Base-by-base conservation (phyloP, 1,284 basidiomycete genomes). In the Apiotrichum laibachii region DNA sequence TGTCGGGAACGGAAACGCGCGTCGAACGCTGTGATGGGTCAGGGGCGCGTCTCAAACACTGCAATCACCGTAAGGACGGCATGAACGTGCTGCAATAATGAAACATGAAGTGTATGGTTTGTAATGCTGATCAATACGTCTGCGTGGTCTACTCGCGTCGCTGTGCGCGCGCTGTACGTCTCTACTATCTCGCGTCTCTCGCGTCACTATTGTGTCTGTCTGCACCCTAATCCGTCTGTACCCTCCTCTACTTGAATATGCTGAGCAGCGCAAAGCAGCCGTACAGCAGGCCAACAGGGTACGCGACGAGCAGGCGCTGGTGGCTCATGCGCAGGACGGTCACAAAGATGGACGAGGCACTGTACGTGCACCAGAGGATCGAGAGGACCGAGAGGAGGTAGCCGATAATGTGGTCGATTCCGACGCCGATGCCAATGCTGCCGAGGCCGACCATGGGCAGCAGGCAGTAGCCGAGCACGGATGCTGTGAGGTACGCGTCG, bases 381-480 rank as follows among this genome's bases (percentile, higher is more conserved):
- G 88, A 90, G 34, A 94, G 68, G 16, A 85, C 77, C 6, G 90
- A 88, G 5, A 96, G 80, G 40, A 92, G 68, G 77, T 94, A 95
- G 45, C 93, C 93, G 63, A 93, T 79, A 55, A 86, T 79, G 47
- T 87, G 89, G 70, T 99, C 90, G 56, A 98, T 84, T 22, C 88
- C 87, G 43, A 93, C 82, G 64, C 89, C 85, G 59, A 99, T 89
- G 65, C 91, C 93, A 45, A 97, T 81, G 18, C 90, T 88, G 48
- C 92, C 89, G 12, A 99, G 86, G n/a, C 92, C 89, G 50, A 98
- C 95, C 86, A 99, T 92, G 1, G 96, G 96, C 26, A 99, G 80
- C 37, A 99, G 82, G 72, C 96, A 99, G 76, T 99, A 99, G 5
- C 96, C 96, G 16, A 99, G 83, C 15, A 99, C 96, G 22, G 91